Percentiles rank a stretch among this genome's conserved stretches.
Conservation (phyloP, 2,329 filamentous ascomycete species). For the Penicillium thymicola region DNA sequence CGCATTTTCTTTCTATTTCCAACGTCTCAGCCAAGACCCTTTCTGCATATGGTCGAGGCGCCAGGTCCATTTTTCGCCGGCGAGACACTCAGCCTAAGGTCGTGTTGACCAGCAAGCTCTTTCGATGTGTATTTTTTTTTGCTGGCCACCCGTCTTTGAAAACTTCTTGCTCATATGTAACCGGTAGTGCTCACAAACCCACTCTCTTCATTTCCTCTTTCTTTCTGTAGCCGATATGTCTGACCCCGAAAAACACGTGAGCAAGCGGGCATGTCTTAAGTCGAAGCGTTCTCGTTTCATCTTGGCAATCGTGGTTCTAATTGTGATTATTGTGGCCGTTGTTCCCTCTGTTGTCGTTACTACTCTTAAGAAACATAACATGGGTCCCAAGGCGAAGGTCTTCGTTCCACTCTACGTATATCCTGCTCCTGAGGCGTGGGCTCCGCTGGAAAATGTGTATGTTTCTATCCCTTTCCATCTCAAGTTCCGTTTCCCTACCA, state of each 20-base stretch:
- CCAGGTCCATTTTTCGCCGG: slow-evolving; percentile 15
- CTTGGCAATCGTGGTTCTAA: slow-evolving; percentile 25
- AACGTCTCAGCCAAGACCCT: slow-evolving; percentile 13
- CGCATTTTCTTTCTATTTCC: neutral
- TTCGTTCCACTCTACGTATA: slow-evolving; percentile 52
- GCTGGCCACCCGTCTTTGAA: neutral
- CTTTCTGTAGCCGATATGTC: slow-evolving; percentile 13
- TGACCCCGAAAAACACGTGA: slow-evolving; percentile 35
- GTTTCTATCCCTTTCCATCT: slow-evolving; percentile 18
- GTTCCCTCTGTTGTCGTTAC: slow-evolving; percentile 35
- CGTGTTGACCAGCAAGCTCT: neutral
- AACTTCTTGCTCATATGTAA: slow-evolving; percentile 8
- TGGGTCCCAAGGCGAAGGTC: slow-evolving; percentile 41
- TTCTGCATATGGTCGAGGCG: slow-evolving; percentile 21
- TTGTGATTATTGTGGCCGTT: slow-evolving; percentile 32
- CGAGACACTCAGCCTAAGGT: slow-evolving; percentile 3
- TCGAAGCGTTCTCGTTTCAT: slow-evolving; percentile 30
- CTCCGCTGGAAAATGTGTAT: slow-evolving; percentile 46
- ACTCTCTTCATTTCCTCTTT: slow-evolving; percentile 12
- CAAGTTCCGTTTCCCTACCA: neutral
- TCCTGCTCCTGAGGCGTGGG: slow-evolving; percentile 47
- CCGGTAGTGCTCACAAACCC: slow-evolving; percentile 2
- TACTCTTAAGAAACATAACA: slow-evolving; percentile 36
- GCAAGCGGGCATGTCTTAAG: slow-evolving; percentile 27
- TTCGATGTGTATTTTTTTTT: neutral